Base-by-base conservation (phyloP, 2,329 filamentous ascomycete genomes). In the Cladophialophora carrionii region DNA sequence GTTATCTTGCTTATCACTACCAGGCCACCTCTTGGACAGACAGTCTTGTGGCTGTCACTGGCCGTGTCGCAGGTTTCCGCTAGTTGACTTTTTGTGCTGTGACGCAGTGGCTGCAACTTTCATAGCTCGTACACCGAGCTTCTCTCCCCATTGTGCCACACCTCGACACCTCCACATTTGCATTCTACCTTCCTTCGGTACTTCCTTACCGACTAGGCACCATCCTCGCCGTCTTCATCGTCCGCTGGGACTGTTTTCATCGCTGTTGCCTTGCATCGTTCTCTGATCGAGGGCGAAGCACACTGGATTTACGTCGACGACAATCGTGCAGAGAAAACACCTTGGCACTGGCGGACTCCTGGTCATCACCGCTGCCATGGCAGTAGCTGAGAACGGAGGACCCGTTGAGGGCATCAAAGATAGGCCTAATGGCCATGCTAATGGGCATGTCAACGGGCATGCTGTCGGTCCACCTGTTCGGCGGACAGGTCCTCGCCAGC, bases 301-400 rank as follows among this genome's bases (percentile, higher is more conserved):
- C 5, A 22, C 4, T 26, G 10, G 12, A 12, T 29, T 49, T 12
- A 49, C 20, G 17, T 49, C 24, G 20, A 22, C 46, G 20, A 24
- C 46, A 20, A 51, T 12, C 24, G 26, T 10, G 20, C 12, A 51
- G 24, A 26, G 14, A 8, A 14, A 20, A 12, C 48, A 54, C 24
- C 10, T 20, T 59, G 17, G 62, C 17, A n/a, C 22, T 58, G 46
- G 24, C 20, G 10, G 31, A 60, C 31, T 53, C 57, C 20, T 31
- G 31, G 46, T 9, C n/a, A 53, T 37, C 48, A 52, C 48, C 57
- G 62, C 65, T 58, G 65, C 48, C 20, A 80, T 80, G 78, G 77
- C 75, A 32, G 74, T 71, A 57, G 72, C 74, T 56, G 74, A 73
- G 60, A 79, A 79, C 72, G 77, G 77, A 63, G 71, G 72, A 65